Evolutionary conservation across 768 basidiomycete genomes (phyloP), one percentile per base, ranked within the genome.

Genomic region (Mycena rebaudengoi): DNA sequence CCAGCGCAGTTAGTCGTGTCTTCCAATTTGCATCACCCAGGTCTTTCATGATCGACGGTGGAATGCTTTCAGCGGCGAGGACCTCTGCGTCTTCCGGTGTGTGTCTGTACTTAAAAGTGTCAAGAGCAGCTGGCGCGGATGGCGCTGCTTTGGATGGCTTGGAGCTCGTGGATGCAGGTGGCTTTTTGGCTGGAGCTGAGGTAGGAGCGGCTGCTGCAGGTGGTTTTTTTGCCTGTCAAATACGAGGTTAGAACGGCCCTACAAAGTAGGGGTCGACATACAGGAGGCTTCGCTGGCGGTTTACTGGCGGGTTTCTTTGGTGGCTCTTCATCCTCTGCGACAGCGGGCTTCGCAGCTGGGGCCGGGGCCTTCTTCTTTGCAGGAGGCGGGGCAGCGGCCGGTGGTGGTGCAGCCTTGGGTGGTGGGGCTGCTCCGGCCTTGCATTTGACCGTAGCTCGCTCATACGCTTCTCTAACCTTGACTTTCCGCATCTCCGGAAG

Each of bases 1-100:
- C 96, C 23, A 96, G 81, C 7, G 92, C 94, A 35, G 91, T 91
- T 46, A 99, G 80, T 57, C 98, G 82, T 13, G 87, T 83, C 79
- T 99, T 99, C 98, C 98, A 99, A 70, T 95, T 95, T 1, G 88
- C 79, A 75, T 98, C 95, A n/a, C 80, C 88, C 10, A 98, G 80
- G 63, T 91, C 90, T 6, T 85, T 85, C 51, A 91, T 81, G 28
- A 94, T 85, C 23, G 87, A 82, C 1, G 83, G 71, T 0, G 97
- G 96, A 51, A 99, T 86, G 7, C 87, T 73, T 11, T 90, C 90
- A 1, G 85, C 80, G 32, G 92, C 92, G 50, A 93, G 83, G 16
- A 79, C 85, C 40, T 98, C 96, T 5, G 97, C 96, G 69, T 98
- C 96, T 77, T 99, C 98, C 0, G 94, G 88, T 0, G 89, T 90